Evolutionary conservation across 306 rosid species (phyloP).

Genomic region (Gynostemma pentaphyllum): DNA sequence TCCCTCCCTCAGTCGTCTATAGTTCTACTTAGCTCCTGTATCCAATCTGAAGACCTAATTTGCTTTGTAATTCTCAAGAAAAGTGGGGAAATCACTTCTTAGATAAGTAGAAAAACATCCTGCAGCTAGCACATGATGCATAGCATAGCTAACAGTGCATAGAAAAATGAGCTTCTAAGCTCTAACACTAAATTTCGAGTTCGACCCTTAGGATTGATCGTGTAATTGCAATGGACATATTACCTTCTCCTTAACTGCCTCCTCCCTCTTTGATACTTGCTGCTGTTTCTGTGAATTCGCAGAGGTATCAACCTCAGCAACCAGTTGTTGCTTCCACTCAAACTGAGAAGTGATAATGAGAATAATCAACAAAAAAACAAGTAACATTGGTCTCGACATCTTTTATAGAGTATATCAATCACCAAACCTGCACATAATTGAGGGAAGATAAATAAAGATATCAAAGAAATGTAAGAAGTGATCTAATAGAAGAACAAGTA

Average conservation of each 20-base stretch:
- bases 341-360: slow-evolving; percentile 86
- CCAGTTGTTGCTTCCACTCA: slow-evolving; percentile 81
- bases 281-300: slow-evolving; percentile 48
- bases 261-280: slow-evolving; percentile 47
- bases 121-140: not conserved
- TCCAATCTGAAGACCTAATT: not conserved
- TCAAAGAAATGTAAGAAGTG: not conserved
- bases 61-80: not conserved
- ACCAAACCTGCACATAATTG: slow-evolving; percentile 34
- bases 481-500: no score
- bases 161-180: no score
- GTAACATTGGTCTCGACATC: slow-evolving; percentile 80
- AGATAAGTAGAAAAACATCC: not conserved
- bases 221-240: slow-evolving; percentile 4
- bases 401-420: slow-evolving; percentile 20
- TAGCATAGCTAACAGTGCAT: no score
- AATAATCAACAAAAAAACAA: slow-evolving; percentile 61
- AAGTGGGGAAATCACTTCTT: not conserved
- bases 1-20: not conserved
- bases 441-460: not conserved
- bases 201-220: not conserved
- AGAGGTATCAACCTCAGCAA: slow-evolving; percentile 43
- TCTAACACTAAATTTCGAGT: not conserved
- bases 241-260: slow-evolving; percentile 76
- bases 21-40: not conserved